Conservation (phyloP, 1,284 basidiomycete genomes). For the Leccinum variabile region DNA sequence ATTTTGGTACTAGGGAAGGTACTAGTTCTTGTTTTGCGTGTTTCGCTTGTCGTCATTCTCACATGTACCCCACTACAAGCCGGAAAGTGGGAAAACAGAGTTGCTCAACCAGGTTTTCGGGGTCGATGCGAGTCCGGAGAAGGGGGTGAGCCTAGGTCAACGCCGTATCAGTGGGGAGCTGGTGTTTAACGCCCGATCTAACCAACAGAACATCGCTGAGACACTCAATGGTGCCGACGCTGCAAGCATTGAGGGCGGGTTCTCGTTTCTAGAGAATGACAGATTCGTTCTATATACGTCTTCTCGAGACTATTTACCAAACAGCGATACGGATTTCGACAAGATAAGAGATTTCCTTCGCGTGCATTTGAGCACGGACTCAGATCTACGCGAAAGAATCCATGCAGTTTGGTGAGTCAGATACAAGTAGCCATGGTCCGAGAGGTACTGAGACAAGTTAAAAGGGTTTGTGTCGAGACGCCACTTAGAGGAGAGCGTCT, state of each 20-base stretch:
- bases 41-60: background rate
- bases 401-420: conserved; percentile 7
- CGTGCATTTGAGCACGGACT: background rate
- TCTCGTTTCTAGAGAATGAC: conserved; percentile 2
- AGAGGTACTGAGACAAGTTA: background rate
- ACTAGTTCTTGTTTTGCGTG: background rate
- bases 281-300: conserved; percentile 8
- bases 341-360: conserved; percentile 1
- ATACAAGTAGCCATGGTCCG: background rate
- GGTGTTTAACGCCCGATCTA: background rate
- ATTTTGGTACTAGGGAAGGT: conserved; percentile 8
- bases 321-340: conserved; percentile 9
- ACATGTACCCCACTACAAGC: background rate
- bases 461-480: conserved; percentile 6
- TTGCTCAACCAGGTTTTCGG: conserved; percentile 7
- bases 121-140: conserved; percentile 1
- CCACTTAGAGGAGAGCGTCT: conserved; percentile 6
- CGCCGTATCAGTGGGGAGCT: background rate
- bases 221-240: background rate
- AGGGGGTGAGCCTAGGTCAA: background rate
- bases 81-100: conserved; percentile 6
- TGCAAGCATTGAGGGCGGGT: conserved; percentile 1
- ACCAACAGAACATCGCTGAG: background rate
- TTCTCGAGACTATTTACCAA: conserved; percentile 1
- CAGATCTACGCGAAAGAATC: background rate